These are phyloP conservation scores for Mytilinidion resinicola DNA, from an alignment of 495 filamentous ascomycete species.

Conservation along the genomic window DNA sequence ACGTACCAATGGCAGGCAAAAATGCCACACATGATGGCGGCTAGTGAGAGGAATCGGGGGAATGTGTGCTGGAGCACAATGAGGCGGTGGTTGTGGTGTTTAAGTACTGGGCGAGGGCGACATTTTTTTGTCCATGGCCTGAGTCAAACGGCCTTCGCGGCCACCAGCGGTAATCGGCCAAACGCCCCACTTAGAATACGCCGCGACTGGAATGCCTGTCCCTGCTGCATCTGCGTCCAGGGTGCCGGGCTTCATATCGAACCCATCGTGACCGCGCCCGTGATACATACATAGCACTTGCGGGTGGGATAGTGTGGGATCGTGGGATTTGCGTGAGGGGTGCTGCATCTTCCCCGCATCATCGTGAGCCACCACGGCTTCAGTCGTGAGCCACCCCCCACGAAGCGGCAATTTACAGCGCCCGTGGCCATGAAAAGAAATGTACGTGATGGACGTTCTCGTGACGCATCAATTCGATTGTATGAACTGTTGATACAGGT, in stretches of 20 bases:
- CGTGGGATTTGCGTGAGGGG: background rate
- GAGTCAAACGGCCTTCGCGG: conserved; percentile 11
- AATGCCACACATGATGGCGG: conserved; percentile 56
- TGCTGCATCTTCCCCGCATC: background rate
- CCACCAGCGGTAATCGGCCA: background rate
- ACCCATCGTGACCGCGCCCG: background rate
- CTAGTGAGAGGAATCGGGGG: background rate
- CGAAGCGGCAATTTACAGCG: background rate
- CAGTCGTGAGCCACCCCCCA: background rate
- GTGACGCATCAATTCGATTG: conserved; percentile 19
- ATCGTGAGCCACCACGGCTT: background rate
- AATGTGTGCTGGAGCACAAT: background rate
- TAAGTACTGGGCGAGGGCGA: conserved; percentile 18
- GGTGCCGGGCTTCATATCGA: background rate
- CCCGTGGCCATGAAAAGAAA: conserved; percentile 9
- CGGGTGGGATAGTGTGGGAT: background rate
- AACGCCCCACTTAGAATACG: background rate
- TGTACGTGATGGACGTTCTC: conserved; percentile 4
- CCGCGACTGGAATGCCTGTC: background rate
- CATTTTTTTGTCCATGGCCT: background rate
- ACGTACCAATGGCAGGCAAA: conserved; percentile 88
- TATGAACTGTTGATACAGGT: conserved; percentile 24
- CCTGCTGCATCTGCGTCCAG: background rate
- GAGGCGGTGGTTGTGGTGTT: conserved; percentile 5
- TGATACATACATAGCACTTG: background rate